A percentile compares a stretch with the other conserved stretches of the same genome.
These are phyloP conservation scores for Chenopodium suecicum DNA, from an alignment of 148 eudicot genomes.

Conservation along the genomic window DNA sequence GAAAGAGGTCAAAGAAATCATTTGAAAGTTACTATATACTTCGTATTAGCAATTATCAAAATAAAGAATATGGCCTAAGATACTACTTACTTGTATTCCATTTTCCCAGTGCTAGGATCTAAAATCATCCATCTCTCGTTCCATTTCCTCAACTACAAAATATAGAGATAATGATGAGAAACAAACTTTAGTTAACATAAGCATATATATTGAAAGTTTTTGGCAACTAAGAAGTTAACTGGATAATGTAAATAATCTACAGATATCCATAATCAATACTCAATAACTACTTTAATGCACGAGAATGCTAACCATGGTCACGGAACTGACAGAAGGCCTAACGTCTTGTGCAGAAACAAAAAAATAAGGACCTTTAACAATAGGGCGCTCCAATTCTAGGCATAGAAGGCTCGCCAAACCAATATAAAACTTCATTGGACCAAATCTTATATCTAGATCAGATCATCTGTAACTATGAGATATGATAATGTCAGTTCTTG, in stretches of 20 bases:
- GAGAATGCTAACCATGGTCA: background rate
- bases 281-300: background rate
- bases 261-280: background rate
- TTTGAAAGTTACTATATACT: background rate
- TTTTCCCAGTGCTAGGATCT: slow-evolving; percentile 96
- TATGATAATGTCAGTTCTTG: background rate
- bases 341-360: background rate
- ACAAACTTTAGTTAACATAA: background rate
- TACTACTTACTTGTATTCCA: slow-evolving; percentile 92
- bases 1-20: background rate
- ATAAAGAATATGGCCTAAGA: background rate
- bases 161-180: background rate
- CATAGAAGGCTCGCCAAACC: background rate
- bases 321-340: background rate
- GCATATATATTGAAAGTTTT: background rate
- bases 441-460: background rate
- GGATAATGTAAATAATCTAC: background rate
- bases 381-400: background rate
- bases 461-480: background rate
- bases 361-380: background rate
- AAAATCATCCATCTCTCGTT: slow-evolving; percentile 96
- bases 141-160: slow-evolving; percentile 83
- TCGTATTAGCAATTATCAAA: background rate
- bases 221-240: background rate
- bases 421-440: background rate